Base-by-base conservation (phyloP, 176 grass and related monocot genomes). In the Chrysopogon serrulatus region DNA sequence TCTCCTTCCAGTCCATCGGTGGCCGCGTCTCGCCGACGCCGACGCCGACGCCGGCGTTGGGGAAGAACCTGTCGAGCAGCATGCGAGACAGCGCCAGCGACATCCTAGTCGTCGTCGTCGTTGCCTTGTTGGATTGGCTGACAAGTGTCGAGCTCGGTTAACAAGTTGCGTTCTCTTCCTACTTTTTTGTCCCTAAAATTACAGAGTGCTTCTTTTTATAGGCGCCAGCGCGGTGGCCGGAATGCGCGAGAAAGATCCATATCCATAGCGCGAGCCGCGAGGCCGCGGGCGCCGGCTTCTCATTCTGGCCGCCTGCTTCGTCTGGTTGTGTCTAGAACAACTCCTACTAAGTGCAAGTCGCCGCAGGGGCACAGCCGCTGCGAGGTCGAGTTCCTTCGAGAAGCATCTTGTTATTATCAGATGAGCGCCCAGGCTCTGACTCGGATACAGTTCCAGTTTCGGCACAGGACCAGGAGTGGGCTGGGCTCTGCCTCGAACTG, bases 1-100 rank as follows among this genome's bases (percentile, higher is more conserved):
- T 93, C 78, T 93, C 91, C 82, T 80, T 93, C 91, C 91, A 93
- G 77, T 93, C 88, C 14, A 77, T 81, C 45, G 85, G 71, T 23
- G 78, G 71, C 45, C 78, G 69, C 65, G 3, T 34, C 21, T 56
- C 54, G n/a, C n/a, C n/a, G n/a, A n/a, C 79, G 45, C 84, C 87
- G 35, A n/a, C 62, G 43, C 85, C 88, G 28, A 26, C 73, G 56
- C 12, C 65, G n/a, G 57, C 75, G 76, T 42, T 53, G 17, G 91
- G 78, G 72, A 80, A 85, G 71, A 90, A 79, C 5, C 59, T 39
- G 72, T 86, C 73, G 26, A 86, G 33, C 77, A 86, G 68, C 69
- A 74, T 43, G 26, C 77, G 69, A 24, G 85, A 66, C 17, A 67
- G 77, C 43, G 59, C 68, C 43, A 80, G 16, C 10, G 85, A 86